A percentile compares a stretch with the other conserved stretches of the same genome.
phyloP scores from a whole-genome alignment of 2,329 filamentous ascomycete genomes.

The Purpureocillium takamizusanense region DNA sequence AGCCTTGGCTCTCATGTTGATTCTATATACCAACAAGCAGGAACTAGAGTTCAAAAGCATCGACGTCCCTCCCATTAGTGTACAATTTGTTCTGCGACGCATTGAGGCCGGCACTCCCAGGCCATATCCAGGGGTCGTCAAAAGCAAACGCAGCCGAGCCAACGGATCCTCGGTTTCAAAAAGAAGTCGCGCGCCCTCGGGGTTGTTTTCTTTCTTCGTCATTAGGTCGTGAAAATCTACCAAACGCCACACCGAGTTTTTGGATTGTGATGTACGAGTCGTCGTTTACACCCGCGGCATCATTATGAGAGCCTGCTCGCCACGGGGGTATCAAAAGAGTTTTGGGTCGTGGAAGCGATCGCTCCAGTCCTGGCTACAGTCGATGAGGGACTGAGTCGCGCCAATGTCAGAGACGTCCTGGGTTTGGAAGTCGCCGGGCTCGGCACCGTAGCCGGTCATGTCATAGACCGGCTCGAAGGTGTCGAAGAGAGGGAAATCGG shows the following conservation, averaged over 20 bases:
- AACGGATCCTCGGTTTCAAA: too few species aligned
- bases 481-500: conserved; percentile 28
- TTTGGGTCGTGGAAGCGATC: conserved; percentile 19
- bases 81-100: neutral
- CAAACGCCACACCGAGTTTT: conserved; percentile 3
- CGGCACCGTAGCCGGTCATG: conserved; percentile 24
- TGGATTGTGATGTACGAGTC: neutral
- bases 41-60: too few species aligned
- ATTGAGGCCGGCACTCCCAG: neutral
- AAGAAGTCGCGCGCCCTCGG: too few species aligned
- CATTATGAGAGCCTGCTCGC: too few species aligned
- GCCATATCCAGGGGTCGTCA: neutral
- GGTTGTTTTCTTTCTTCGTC: too few species aligned
- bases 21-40: neutral
- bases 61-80: neutral
- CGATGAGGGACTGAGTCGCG: conserved; percentile 15
- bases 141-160: neutral
- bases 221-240: conserved; percentile 18
- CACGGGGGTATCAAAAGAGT: conserved; percentile 19
- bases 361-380: conserved; percentile 19
- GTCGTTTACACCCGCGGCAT: neutral
- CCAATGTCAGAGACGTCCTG: conserved; percentile 14
- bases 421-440: conserved; percentile 18
- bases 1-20: neutral
- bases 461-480: conserved; percentile 31